Base-by-base conservation (phyloP, 2,329 filamentous ascomycete species). In the Cryphonectria naterciae region DNA sequence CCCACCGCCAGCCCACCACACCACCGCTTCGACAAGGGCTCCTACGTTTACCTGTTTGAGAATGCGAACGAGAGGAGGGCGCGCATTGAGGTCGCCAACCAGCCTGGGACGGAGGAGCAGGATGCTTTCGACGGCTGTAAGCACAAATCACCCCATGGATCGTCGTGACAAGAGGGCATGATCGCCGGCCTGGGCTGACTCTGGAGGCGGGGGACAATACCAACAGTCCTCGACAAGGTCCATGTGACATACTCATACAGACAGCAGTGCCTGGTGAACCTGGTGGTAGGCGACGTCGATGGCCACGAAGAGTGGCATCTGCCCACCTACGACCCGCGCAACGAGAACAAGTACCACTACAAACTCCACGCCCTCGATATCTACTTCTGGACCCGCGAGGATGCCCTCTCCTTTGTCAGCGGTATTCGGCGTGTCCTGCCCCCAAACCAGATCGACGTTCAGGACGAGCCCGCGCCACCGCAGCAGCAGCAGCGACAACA, bases 31-130 rank as follows among this genome's bases (percentile, higher is more conserved):
- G 91, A 93, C 80, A 92, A 92, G 79, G 88, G 90, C 63, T 94
- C 92, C 10, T 95, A 95, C 79, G 87, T 95, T 70, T 95, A 95
- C 78, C 83, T 95, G 7, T 94, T 93, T 79, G 91, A 94, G 79
- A 92, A 93, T 78, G 87, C 91, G 17, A 84, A 84, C 72, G 87
- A 91, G 75, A 85, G 89, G 73, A 86, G 88, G 72, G 91, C 91
- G 74, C 90, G 92, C 75, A 83, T 95, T 74, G 93, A 95, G 80
- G 84, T 95, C 73, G 92, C 92, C 60, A 95, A 95, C 77, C 85
- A 91, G 75, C 87, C 91, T 11, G 92, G 92, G 68, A 91, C 89
- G 3, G 87, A 92, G 1, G 87, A 92, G n/a, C 92, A 95, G 78
- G 92, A 95, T 83, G 92, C 92, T 15, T 93, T 95, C 78, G 87